Base-by-base conservation (phyloP, 257 asterid genomes). In the Ocimum tenuiflorum region DNA sequence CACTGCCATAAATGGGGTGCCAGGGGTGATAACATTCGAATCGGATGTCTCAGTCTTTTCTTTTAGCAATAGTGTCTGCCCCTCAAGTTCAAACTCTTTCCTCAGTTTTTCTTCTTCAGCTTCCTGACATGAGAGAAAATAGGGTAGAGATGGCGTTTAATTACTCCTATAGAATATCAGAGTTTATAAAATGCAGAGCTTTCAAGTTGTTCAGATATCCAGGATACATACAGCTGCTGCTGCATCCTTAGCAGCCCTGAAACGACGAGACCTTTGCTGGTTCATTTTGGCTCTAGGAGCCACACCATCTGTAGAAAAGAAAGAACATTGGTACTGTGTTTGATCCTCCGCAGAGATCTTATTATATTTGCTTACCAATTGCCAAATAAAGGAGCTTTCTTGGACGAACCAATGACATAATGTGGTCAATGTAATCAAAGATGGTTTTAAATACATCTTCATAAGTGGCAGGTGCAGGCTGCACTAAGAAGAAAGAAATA, bases 251-350 rank as follows among this genome's bases (percentile, higher is more conserved):
- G 97, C 94, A 74, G 99, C 97, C 86, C 96, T 90, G 79, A 94
- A 94, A 66, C 99, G 97, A 47, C 97, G 88, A 59, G 97, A 69
- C 35, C 99, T 83, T 79, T 94, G 99, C 83, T 94, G 99, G 81
- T 94, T 94, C 99, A 94, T 94, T 82, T 92, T 94, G 64, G 99
- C 97, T 78, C 97, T 86, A 8, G 99, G 99, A 75, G 99, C 99
- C 80, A 94, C 99, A 62, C 97, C 99, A 81, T 94, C 99, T 92
- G 76, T 43, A 69, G 39, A 74, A 69, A 19, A 48, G 48, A 67
- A 61, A 60, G 58, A 49, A 27, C 58, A 8, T 52, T 58, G 62
- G 65, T 23, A 41, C 65, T 52, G 65, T 38, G 47, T 41, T 33
- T 31, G 23, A 64, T 61, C 61, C 67, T 47, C 64, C 42, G 20